Percentiles rank a stretch among this genome's conserved stretches.
Evolutionary conservation across 2,329 filamentous ascomycete genomes (phyloP).

Genomic region (Cryphonectria japonica): DNA sequence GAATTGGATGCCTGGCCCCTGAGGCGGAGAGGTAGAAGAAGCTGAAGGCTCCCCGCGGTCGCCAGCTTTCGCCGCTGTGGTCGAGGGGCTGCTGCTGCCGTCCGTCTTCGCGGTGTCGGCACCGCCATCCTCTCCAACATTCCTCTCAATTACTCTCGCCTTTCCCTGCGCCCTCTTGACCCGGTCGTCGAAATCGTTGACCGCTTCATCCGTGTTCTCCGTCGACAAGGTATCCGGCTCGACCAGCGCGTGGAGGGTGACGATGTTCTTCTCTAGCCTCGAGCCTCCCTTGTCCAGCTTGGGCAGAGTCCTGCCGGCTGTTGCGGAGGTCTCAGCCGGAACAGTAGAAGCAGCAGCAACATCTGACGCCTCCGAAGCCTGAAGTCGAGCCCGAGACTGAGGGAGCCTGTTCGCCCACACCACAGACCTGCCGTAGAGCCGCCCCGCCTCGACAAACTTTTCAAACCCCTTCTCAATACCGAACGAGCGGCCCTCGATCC

Average conservation of each 20-base stretch:
- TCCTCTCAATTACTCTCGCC: conserved; percentile 80
- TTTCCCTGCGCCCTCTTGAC: conserved; percentile 83
- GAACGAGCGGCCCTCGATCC: conserved; percentile 86
- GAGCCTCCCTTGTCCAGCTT: conserved; percentile 44
- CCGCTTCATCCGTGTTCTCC: conserved; percentile 83
- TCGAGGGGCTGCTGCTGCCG: conserved; percentile 5
- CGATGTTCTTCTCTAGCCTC: conserved; percentile 76
- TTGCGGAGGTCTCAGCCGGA: neutral
- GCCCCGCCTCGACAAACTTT: conserved; percentile 83
- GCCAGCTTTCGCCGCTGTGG: too few species aligned
- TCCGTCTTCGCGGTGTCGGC: neutral
- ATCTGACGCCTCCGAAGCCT: conserved; percentile 9
- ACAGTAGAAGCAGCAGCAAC: neutral
- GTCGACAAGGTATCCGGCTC: conserved; percentile 78
- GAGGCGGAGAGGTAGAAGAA: neutral
- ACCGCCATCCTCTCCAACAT: conserved; percentile 49
- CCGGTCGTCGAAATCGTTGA: conserved; percentile 89
- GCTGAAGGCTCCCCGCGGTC: neutral
- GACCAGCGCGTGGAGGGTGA: conserved; percentile 74
- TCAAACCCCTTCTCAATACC: conserved; percentile 93
- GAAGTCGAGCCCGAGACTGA: conserved; percentile 17
- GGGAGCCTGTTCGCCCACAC: conserved; percentile 81
- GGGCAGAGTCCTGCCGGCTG: conserved; percentile 36
- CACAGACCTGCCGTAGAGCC: conserved; percentile 74
- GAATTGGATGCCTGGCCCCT: neutral